Conservation (phyloP, 106 monocot genomes). For the Allium cepa region DNA sequence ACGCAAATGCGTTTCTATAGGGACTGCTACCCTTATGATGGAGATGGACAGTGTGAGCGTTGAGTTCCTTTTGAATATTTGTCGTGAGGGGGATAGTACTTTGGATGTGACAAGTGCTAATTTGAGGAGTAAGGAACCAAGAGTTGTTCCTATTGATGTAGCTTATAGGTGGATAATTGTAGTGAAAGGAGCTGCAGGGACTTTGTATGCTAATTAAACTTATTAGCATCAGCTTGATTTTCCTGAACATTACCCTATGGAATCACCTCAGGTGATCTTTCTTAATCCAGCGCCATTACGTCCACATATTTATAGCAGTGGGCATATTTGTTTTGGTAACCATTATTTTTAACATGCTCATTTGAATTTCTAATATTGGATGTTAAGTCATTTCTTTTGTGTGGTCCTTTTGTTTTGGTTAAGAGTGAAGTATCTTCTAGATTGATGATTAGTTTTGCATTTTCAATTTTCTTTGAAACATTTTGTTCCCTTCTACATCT, state of each 20-base stretch:
- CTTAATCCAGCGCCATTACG: slow-evolving; percentile 46
- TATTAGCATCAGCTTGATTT: slow-evolving; percentile 50
- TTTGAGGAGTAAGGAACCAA: too few species aligned
- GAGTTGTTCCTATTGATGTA: not conserved
- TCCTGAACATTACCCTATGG: slow-evolving; percentile 43
- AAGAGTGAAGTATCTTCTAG: too few species aligned
- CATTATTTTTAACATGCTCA: not conserved
- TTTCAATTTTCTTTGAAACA: too few species aligned
- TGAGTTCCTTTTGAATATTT: slow-evolving; percentile 78
- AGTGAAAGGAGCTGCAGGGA: slow-evolving; percentile 33
- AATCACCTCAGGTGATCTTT: slow-evolving; percentile 55
- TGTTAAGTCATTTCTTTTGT: too few species aligned
- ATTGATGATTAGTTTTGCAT: too few species aligned
- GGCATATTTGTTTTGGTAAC: slow-evolving; percentile 68
- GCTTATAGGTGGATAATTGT: slow-evolving; percentile 38
- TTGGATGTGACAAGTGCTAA: slow-evolving; percentile 78
- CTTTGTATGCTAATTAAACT: slow-evolving; percentile 30
- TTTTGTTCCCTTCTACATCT: too few species aligned
- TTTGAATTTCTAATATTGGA: not conserved
- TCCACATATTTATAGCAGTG: slow-evolving; percentile 66
- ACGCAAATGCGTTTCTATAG: slow-evolving; percentile 95
- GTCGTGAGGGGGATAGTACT: slow-evolving; percentile 86
- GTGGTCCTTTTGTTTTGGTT: too few species aligned
- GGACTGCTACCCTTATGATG: slow-evolving; percentile 89
- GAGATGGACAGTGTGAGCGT: slow-evolving; percentile 91